These are phyloP conservation scores for Verbascum thapsus DNA, from an alignment of 257 asterid genomes.

Conservation along the genomic window DNA sequence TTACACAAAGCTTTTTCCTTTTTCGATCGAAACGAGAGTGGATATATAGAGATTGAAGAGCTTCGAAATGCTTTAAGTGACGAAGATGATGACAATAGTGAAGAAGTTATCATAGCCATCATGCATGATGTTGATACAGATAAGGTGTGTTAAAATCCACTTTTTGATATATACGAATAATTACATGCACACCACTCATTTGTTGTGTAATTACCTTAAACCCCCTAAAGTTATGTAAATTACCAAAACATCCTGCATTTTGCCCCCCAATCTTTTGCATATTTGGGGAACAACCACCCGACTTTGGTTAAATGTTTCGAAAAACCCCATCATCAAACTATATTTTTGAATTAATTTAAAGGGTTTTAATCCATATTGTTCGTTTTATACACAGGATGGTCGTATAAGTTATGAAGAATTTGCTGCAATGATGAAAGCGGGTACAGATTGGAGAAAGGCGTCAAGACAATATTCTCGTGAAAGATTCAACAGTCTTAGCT, in stretches of 20 bases:
- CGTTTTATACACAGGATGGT: conserved; percentile 56
- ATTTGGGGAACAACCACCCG: too few species aligned
- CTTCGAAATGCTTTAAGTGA: conserved; percentile 66
- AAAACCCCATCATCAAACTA: not conserved
- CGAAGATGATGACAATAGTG: conserved; percentile 51
- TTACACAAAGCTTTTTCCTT: conserved; percentile 70
- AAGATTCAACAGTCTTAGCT: conserved; percentile 72
- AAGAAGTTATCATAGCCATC: conserved; percentile 69
- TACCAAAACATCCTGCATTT: too few species aligned
- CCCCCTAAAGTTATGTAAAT: too few species aligned
- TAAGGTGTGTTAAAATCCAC: conserved; percentile 52
- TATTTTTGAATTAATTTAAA: not conserved
- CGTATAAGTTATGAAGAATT: conserved; percentile 80
- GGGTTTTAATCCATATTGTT: not conserved
- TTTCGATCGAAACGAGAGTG: conserved; percentile 63
- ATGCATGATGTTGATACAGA: conserved; percentile 85
- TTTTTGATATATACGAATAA: not conserved
- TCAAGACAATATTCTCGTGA: conserved; percentile 74
- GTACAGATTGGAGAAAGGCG: conserved; percentile 89
- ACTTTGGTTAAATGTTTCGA: too few species aligned
- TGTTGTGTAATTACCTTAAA: too few species aligned
- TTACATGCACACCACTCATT: too few species aligned
- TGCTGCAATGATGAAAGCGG: conserved; percentile 82
- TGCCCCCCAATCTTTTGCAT: too few species aligned
- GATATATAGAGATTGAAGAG: conserved; percentile 76